A percentile compares a stretch with the other conserved stretches of the same genome.
These are phyloP conservation scores for Penium margaritaceum DNA, from an alignment of 139 green algal genomes.

Conservation along the genomic window DNA sequence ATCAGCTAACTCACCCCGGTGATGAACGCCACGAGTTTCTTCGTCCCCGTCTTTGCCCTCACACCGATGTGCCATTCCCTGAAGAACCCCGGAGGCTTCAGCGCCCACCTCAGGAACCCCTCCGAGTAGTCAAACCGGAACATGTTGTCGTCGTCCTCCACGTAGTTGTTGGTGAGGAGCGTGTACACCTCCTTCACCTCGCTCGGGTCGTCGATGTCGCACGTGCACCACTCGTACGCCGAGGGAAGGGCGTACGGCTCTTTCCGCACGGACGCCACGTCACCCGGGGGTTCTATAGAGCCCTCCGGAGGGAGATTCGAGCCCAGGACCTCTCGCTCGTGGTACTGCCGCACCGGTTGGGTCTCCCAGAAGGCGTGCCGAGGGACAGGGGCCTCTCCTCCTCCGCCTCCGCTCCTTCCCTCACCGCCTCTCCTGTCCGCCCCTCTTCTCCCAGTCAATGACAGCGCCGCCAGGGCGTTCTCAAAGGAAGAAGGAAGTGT, in stretches of 20 bases:
- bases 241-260: conserved; percentile 74
- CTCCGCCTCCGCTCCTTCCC: too few relatives aligned
- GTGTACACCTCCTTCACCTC: conserved; percentile 69
- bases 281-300: conserved; percentile 76
- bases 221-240: conserved; percentile 83
- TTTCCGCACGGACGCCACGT: conserved; percentile 64
- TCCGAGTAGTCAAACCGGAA: conserved; percentile 84
- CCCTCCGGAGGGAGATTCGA: too few relatives aligned
- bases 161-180: conserved; percentile 87
- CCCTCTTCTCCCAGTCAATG: too few relatives aligned
- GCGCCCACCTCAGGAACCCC: conserved; percentile 81
- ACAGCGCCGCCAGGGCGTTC: too few relatives aligned
- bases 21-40: conserved; percentile 90
- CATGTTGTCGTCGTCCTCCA: conserved; percentile 97
- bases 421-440: too few relatives aligned
- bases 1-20: too few relatives aligned
- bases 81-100: conserved; percentile 74
- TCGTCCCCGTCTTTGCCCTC: conserved; percentile 53
- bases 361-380: conserved; percentile 81
- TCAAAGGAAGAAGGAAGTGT: too few relatives aligned
- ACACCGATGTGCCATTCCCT: conserved; percentile 78
- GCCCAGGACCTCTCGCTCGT: too few relatives aligned
- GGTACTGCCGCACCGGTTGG: too few relatives aligned
- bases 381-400: too few relatives aligned
- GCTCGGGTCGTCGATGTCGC: conserved; percentile 65